A percentile compares a stretch with the other conserved stretches of the same genome.
Conservation (phyloP, 2,329 filamentous ascomycete species). For the Malbranchea zuffiana region DNA sequence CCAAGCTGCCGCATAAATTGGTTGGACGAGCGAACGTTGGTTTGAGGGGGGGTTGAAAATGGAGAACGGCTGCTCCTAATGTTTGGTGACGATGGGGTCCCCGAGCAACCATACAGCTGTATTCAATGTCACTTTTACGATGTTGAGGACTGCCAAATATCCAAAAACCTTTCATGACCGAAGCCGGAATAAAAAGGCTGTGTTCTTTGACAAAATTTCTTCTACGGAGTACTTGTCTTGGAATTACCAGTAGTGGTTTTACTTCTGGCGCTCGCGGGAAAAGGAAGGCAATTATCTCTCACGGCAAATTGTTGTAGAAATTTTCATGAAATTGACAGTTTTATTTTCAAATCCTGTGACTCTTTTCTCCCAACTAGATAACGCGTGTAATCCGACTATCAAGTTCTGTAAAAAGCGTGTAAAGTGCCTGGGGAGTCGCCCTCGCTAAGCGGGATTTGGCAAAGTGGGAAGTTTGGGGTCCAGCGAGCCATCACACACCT, state of each 20-base stretch:
- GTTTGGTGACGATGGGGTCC: slow-evolving; percentile 7
- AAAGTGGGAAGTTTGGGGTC: too few relatives aligned
- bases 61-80: slow-evolving; percentile 11
- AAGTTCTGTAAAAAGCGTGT: too few relatives aligned
- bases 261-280: slow-evolving; percentile 10
- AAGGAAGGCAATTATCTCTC: too few relatives aligned
- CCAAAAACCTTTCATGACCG: slow-evolving; percentile 8
- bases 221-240: slow-evolving; percentile 8
- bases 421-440: too few relatives aligned
- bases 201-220: slow-evolving; percentile 11
- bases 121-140: slow-evolving; percentile 15
- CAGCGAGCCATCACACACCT: too few relatives aligned
- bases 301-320: too few relatives aligned
- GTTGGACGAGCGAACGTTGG: slow-evolving; percentile 27
- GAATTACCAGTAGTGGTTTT: slow-evolving; percentile 9
- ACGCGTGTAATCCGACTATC: too few relatives aligned
- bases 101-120: slow-evolving; percentile 14
- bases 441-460: too few relatives aligned
- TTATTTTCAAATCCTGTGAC: too few relatives aligned
- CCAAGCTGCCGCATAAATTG: slow-evolving; percentile 55
- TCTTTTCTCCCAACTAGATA: too few relatives aligned
- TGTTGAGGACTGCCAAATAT: slow-evolving; percentile 13
- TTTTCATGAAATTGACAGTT: too few relatives aligned
- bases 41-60: slow-evolving; percentile 26
- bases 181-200: slow-evolving; percentile 10